Percentiles rank a stretch among this genome's conserved stretches.
phyloP scores from a whole-genome alignment of 768 basidiomycete species.

The Agaricus blazei region DNA sequence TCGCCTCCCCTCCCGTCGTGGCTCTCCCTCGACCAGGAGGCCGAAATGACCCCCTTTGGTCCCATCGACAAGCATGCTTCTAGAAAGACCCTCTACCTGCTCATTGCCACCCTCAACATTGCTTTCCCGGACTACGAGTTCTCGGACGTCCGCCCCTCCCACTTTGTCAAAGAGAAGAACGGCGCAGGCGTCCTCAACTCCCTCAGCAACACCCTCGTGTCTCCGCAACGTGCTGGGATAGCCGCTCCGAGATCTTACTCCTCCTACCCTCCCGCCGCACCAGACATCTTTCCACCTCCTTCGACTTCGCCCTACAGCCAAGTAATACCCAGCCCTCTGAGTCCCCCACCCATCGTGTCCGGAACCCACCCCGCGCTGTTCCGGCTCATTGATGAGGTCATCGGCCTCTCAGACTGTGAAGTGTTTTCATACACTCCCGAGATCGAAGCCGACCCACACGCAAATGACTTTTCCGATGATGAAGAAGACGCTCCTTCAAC shows the following conservation, averaged over 20 bases:
- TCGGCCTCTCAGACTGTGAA: conserved; percentile 88
- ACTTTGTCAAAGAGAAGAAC: conserved; percentile 84
- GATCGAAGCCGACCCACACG: conserved; percentile 92
- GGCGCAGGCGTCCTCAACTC: conserved; percentile 77
- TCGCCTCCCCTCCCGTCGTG: conserved; percentile 85
- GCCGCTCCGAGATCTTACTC: conserved; percentile 79
- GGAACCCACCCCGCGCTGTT: conserved; percentile 89
- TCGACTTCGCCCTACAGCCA: conserved; percentile 65
- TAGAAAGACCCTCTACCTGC: conserved; percentile 90
- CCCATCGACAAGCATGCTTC: conserved; percentile 81
- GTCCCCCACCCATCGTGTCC: conserved; percentile 67
- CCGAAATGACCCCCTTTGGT: conserved; percentile 84
- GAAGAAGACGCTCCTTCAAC: conserved; percentile 68
- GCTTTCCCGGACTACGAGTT: conserved; percentile 99
- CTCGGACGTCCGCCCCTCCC: conserved; percentile 82
- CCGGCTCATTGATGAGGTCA: conserved; percentile 83
- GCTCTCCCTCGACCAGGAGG: conserved; percentile 64
- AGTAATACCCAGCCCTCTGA: conserved; percentile 55
- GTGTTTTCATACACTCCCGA: conserved; percentile 94
- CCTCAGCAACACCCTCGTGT: conserved; percentile 76
- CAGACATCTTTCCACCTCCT: conserved; percentile 74
- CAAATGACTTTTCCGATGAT: conserved; percentile 73
- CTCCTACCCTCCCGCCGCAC: conserved; percentile 70
- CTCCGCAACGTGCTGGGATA: conserved; percentile 62
- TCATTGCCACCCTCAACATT: conserved; percentile 94